A percentile compares a stretch with the other conserved stretches of the same genome.
Conservation (phyloP, 192 early-diverging fungal genomes). For the Linnemannia hyalina region DNA sequence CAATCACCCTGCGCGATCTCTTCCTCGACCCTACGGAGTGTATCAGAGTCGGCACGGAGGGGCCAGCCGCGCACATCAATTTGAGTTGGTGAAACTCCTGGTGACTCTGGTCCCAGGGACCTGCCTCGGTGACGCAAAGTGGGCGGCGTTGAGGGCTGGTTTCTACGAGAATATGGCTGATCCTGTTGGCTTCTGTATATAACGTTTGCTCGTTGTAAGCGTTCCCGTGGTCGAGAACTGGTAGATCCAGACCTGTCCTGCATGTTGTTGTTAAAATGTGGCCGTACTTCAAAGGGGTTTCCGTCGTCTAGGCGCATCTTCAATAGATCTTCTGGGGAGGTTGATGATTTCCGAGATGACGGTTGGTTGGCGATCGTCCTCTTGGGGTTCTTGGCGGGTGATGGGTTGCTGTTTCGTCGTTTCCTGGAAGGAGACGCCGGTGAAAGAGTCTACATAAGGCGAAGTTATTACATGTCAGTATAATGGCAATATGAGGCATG, state of each 20-base stretch:
- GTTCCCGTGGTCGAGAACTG: not conserved
- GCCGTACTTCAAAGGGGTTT: slow-evolving; percentile 25
- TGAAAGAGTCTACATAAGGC: not conserved
- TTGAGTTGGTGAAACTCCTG: not conserved
- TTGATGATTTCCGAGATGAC: not conserved
- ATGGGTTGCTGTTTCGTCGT: slow-evolving; percentile 13
- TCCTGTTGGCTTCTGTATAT: slow-evolving; percentile 14
- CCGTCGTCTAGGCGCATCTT: not conserved
- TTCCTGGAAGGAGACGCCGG: slow-evolving; percentile 7
- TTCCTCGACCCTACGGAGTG: not conserved
- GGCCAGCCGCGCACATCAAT: not conserved
- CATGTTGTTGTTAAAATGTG: not conserved
- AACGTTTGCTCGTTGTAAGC: not conserved
- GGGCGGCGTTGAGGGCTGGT: slow-evolving; percentile 3
- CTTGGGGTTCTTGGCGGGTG: not conserved
- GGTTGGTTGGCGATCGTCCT: not conserved
- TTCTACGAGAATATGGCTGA: not conserved
- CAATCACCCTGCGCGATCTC: not conserved
- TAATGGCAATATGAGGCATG: not conserved
- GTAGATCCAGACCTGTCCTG: not conserved
- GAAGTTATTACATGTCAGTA: not conserved
- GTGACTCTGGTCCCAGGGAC: slow-evolving; percentile 13
- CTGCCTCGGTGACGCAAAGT: slow-evolving; percentile 8
- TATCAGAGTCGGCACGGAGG: not conserved
- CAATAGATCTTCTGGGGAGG: not conserved